Conservation (phyloP, 2,329 filamentous ascomycete genomes). For the Beauveria sp. region DNA sequence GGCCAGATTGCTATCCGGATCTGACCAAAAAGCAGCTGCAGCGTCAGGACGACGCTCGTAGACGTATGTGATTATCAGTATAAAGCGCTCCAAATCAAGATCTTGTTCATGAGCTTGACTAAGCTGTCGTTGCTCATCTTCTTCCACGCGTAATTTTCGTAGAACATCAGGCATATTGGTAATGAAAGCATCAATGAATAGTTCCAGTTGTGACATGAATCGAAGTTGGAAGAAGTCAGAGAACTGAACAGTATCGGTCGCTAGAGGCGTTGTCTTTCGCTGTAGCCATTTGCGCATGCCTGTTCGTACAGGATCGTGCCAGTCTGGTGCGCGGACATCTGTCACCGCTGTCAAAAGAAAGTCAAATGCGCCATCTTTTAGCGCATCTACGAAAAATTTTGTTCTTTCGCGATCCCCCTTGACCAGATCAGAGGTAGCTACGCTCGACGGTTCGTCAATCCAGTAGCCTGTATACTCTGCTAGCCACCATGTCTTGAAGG, state of each 20-base stretch:
- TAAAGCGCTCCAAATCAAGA: slow-evolving; percentile 76
- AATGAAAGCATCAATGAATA: slow-evolving; percentile 86
- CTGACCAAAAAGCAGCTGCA: slow-evolving; percentile 83
- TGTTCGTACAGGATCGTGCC: slow-evolving; percentile 79
- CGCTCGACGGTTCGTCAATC: slow-evolving; percentile 59
- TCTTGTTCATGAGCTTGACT: slow-evolving; percentile 59
- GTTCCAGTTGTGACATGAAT: slow-evolving; percentile 75
- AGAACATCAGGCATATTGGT: slow-evolving; percentile 92
- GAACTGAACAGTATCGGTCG: slow-evolving; percentile 60
- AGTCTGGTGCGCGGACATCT: slow-evolving; percentile 71
- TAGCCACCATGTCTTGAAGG: slow-evolving; percentile 78
- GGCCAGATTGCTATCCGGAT: slow-evolving; percentile 85
- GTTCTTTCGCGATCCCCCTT: slow-evolving; percentile 58
- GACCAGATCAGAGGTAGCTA: slow-evolving; percentile 56
- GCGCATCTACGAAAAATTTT: slow-evolving; percentile 58
- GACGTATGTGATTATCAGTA: slow-evolving; percentile 85
- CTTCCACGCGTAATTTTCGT: slow-evolving; percentile 74
- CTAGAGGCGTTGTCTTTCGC: slow-evolving; percentile 65
- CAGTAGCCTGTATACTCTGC: slow-evolving; percentile 90
- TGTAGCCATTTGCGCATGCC: slow-evolving; percentile 78
- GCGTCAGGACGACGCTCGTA: slow-evolving; percentile 82
- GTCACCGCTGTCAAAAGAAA: slow-evolving; percentile 81
- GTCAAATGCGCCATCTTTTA: slow-evolving; percentile 87
- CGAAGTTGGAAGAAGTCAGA: slow-evolving; percentile 63
- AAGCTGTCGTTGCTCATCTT: slow-evolving; percentile 76